Base-by-base conservation (phyloP, 257 asterid species). In the Echites panduratus region DNA sequence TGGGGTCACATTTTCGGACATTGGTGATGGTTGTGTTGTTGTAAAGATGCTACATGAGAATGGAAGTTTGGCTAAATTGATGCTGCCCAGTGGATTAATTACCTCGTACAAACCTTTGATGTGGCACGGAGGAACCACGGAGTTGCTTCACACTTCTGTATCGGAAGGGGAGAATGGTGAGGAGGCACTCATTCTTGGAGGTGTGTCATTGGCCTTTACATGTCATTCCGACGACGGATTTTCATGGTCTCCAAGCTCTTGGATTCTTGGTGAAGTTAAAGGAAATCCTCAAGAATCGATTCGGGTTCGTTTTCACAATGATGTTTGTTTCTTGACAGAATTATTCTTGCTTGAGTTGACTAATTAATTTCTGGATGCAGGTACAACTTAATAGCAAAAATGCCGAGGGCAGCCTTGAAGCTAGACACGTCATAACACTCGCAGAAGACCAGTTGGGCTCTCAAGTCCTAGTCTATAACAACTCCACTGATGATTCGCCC, bases 111-210 rank as follows among this genome's bases (percentile, higher is more conserved):
- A 88, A 82, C 76, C 95, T 56, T 80, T 79, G 62, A 87, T 89
- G 97, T 92, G 97, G 96, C 96, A 92, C 24, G 92, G 95, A 20
- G 92, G 87, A 69, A 79, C 82, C 0, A 44, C 82, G 79, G 96
- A 89, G 82, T 68, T 92, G 72, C 83, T 91, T 16, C 97, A 91
- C 76, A 91, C 95, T 17, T 73, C 70, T 0, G 97, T 91, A 77
- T 78, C 93, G 1, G 66, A 73, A 8, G 74, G 73, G 49, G 79
- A 74, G 13, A 29, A 79, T 48, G 80, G 77, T 24, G 78, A 70
- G 27, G 78, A 70, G 35, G 74, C 87, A 10, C 65, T 82, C 26
- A 74, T 92, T 76, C 89, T 70, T 72, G 97, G 97, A 61, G 97
- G 95, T 35, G 76, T 88, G 16, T 88, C 96, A 2, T 70, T 88